Conservation (phyloP, 176 grass and related monocot species). For the Oryza nivara region DNA sequence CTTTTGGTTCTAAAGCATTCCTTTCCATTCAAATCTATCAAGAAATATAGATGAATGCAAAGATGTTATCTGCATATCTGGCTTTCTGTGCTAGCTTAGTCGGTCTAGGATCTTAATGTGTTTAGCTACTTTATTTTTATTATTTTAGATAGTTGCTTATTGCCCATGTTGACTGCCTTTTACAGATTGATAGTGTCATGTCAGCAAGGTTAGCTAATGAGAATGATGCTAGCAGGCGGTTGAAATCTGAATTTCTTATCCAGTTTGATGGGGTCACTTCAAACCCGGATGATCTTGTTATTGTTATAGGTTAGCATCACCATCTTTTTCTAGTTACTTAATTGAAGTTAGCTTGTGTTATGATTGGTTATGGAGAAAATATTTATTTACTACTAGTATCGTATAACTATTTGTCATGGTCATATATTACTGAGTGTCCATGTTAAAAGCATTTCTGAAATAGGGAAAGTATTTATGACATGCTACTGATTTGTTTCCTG, state of each 20-base stretch:
- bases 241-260: slow-evolving; percentile 98
- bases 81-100: slow-evolving; percentile 8
- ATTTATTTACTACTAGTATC: not conserved
- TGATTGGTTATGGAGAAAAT: slow-evolving; percentile 1
- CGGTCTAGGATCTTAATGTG: not conserved
- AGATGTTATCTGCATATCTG: not conserved
- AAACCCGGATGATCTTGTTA: slow-evolving; percentile 85
- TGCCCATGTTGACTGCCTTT: slow-evolving; percentile 37
- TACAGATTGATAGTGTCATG: slow-evolving; percentile 95
- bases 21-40: slow-evolving; percentile 6
- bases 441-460: slow-evolving; percentile 2
- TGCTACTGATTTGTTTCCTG: not conserved
- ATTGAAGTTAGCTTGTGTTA: not conserved
- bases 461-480: not conserved
- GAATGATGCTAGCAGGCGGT: slow-evolving; percentile 85
- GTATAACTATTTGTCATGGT: not conserved
- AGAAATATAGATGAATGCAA: not conserved
- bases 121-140: not conserved
- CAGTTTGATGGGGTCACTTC: slow-evolving; percentile 94
- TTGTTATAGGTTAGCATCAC: slow-evolving; percentile 80
- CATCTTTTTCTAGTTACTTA: slow-evolving; percentile 26
- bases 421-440: not conserved
- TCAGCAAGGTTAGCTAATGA: slow-evolving; percentile 91
- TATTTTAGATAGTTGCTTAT: slow-evolving; percentile 11
- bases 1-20: not conserved